These are phyloP conservation scores for Glycine soja DNA, from an alignment of 306 rosid genomes.

Conservation along the genomic window DNA sequence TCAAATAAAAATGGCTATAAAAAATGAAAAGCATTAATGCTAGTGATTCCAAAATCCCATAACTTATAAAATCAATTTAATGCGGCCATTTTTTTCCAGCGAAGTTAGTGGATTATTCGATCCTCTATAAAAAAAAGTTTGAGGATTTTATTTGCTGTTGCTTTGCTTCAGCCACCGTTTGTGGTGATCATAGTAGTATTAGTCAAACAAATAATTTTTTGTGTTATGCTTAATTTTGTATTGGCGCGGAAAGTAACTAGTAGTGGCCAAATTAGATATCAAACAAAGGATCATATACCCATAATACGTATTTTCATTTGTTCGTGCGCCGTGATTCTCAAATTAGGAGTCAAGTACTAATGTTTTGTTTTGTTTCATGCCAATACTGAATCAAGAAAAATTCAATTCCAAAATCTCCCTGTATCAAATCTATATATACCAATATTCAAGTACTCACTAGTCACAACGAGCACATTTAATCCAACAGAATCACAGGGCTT, in stretches of 20 bases:
- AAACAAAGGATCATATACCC: too few relatives aligned
- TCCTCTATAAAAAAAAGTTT: too few relatives aligned
- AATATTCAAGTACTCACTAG: neutral
- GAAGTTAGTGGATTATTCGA: neutral
- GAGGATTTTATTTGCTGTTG: too few relatives aligned
- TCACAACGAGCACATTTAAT: too few relatives aligned
- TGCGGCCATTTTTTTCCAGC: too few relatives aligned
- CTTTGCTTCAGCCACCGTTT: too few relatives aligned
- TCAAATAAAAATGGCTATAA: too few relatives aligned
- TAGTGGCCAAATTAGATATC: too few relatives aligned
- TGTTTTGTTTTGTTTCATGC: neutral
- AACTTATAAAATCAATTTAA: too few relatives aligned
- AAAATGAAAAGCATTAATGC: too few relatives aligned
- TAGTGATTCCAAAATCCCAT: too few relatives aligned
- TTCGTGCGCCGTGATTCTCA: neutral
- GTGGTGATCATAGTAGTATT: too few relatives aligned
- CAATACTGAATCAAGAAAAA: neutral
- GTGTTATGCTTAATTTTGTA: neutral
- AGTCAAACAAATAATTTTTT: neutral
- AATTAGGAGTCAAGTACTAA: constrained; percentile 12
- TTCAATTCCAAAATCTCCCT: neutral
- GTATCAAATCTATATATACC: neutral
- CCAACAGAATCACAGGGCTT: neutral
- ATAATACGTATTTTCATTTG: neutral
- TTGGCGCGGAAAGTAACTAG: neutral